These are phyloP conservation scores for Monosporascus sp. DNA, from an alignment of 2,329 filamentous ascomycete genomes.

Conservation along the genomic window DNA sequence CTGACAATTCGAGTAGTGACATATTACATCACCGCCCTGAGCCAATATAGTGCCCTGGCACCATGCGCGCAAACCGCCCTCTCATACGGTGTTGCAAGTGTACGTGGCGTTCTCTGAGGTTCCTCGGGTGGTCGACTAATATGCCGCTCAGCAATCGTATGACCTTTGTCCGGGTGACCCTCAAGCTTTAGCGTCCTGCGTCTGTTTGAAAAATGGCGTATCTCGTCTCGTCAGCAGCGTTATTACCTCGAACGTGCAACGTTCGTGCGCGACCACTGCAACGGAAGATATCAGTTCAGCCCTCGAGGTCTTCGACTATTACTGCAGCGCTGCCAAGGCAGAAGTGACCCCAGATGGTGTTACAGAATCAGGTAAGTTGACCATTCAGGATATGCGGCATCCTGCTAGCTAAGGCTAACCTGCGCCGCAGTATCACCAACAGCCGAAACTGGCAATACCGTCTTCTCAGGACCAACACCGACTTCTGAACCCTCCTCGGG, in stretches of 20 bases:
- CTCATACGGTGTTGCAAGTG: conserved; percentile 35
- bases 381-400: not conserved
- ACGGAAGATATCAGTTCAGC: conserved; percentile 42
- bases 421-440: conserved; percentile 20
- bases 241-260: conserved; percentile 40
- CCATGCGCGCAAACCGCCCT: conserved; percentile 41
- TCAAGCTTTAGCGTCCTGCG: conserved; percentile 46
- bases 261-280: conserved; percentile 38
- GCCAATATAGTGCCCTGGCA: conserved; percentile 39
- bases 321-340: conserved; percentile 44
- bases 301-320: conserved; percentile 38
- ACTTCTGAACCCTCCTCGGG: conserved; percentile 1
- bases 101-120: conserved; percentile 18
- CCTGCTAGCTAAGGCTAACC: conserved; percentile 10
- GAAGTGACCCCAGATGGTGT: conserved; percentile 36
- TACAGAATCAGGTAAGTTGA: conserved; percentile 29
- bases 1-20: conserved; percentile 33
- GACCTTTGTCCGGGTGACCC: conserved; percentile 41
- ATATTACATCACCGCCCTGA: conserved; percentile 49
- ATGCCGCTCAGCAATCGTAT: conserved; percentile 27
- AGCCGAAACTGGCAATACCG: conserved; percentile 4
- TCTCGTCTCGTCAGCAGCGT: conserved; percentile 34
- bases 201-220: conserved; percentile 46
- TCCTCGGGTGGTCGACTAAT: conserved; percentile 1
- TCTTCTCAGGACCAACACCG: conserved; percentile 7